Percentiles rank a stretch among this genome's conserved stretches.
These are phyloP conservation scores for Aegilops speltoides DNA, from an alignment of 176 grass and related monocot genomes.

Conservation along the genomic window DNA sequence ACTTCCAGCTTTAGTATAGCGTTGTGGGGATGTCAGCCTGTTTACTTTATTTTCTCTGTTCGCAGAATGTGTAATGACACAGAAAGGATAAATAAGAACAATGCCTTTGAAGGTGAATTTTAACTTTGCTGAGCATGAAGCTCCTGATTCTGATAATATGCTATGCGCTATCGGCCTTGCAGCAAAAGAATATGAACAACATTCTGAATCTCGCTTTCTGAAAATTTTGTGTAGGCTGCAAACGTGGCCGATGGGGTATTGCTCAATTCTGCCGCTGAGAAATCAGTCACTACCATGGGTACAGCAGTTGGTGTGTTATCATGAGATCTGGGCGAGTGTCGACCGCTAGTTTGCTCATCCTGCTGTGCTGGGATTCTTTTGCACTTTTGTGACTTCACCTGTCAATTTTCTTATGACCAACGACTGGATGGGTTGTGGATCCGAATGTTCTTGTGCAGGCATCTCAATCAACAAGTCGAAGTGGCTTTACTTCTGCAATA, in stretches of 20 bases:
- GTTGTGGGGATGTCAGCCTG: neutral
- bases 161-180: neutral
- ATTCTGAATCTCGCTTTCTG: neutral
- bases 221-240: neutral
- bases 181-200: neutral
- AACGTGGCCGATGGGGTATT: neutral
- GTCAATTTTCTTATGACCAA: neutral
- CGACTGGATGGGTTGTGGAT: neutral
- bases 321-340: neutral
- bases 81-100: neutral
- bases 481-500: neutral
- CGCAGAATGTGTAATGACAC: conserved; percentile 9
- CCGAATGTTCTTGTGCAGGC: neutral
- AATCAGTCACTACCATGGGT: neutral
- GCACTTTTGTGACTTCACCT: neutral
- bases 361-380: neutral
- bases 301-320: neutral
- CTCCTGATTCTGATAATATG: neutral
- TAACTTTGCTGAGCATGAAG: neutral
- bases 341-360: neutral
- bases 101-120: neutral
- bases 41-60: neutral
- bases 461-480: conserved; percentile 2
- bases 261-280: neutral
- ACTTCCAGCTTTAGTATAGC: neutral